Evolutionary conservation across 345 rosid genomes (phyloP).

Genomic region (Capsella bursapastoris): DNA sequence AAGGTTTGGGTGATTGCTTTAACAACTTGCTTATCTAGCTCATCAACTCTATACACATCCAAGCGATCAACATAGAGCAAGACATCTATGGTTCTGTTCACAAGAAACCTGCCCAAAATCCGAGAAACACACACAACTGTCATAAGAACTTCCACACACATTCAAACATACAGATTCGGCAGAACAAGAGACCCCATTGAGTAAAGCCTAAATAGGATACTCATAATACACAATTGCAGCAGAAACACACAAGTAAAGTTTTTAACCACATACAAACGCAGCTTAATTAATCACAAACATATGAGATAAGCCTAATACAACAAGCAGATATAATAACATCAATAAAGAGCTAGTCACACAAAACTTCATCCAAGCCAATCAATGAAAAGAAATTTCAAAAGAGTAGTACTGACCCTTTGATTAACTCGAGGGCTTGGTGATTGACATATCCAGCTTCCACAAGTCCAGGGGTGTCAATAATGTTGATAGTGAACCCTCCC

Average conservation of each 20-base stretch:
- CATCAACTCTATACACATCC: slow-evolving; percentile 91
- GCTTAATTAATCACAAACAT: neutral
- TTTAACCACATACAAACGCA: neutral
- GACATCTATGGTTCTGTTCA: slow-evolving; percentile 76
- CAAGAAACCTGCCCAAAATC: slow-evolving; percentile 64
- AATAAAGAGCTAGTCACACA: neutral
- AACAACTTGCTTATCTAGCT: slow-evolving; percentile 79
- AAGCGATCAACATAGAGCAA: slow-evolving; percentile 78
- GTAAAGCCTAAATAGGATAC: slow-evolving; percentile 1
- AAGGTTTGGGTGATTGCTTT: slow-evolving; percentile 68
- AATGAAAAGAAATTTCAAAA: neutral
- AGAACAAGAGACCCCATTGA: neutral
- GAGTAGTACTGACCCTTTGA: slow-evolving; percentile 60
- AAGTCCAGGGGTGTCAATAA: slow-evolving; percentile 82
- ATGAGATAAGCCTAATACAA: slow-evolving; percentile 2
- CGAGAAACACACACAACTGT: neutral
- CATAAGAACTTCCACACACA: neutral
- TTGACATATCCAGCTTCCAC: slow-evolving; percentile 89
- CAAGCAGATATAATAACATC: slow-evolving; percentile 3
- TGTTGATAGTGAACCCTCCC: slow-evolving; percentile 77
- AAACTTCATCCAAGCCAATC: neutral
- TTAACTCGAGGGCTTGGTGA: slow-evolving; percentile 78
- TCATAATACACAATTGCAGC: neutral
- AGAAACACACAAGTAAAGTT: slow-evolving; percentile 10
- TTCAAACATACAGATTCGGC: neutral